Base-by-base conservation (phyloP, 2,329 filamentous ascomycete species). In the Capronia epimyces region DNA sequence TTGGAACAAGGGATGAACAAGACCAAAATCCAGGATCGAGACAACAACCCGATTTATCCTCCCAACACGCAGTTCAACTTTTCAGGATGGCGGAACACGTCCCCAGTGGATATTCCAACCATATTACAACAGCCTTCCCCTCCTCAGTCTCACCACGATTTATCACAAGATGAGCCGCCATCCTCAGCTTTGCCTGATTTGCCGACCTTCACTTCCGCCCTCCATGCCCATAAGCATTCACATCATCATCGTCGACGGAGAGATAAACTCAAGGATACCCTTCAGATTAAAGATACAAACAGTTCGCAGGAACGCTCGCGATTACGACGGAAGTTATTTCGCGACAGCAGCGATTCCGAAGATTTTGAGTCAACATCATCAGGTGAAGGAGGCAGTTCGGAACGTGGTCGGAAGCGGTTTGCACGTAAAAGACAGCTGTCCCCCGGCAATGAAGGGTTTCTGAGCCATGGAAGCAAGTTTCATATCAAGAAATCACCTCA, bases 1-100 rank as follows among this genome's bases (percentile, higher is more conserved):
- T 71, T 94, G 18, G 89, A 96, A 65, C 83, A 90, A 62, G 81
- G 79, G 25, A 75, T 84, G 51, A 89, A 96, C 67, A 94, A 90
- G 66, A 77, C 77, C 46, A 74, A 89, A 22, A 84, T 95, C 36
- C 87, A 95, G 64, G 86, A 95, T 67, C 81, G 83, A 12, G 75
- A 87, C 62, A 89, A 89, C 63, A 78, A 80, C 42, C 83, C 79
- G 50, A 80, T 96, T 12, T 94, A 71, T 46, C 58, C 59, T n/a
- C 45, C 52, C 16, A 49, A 60, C 43, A 61, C 60, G 2, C 48
- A 58, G 29, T 55, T 63, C 42, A 63, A 59, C 34, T 63, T 62
- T 55, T 53, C 57, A 29, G 62, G 63, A 59, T 58, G 63, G 60
- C 50, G 60, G 13, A 58, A 60, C 36, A 43, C 41, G 7, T 53